Conservation (phyloP, 2,329 filamentous ascomycete genomes). For the Fusarium zealandicum region DNA sequence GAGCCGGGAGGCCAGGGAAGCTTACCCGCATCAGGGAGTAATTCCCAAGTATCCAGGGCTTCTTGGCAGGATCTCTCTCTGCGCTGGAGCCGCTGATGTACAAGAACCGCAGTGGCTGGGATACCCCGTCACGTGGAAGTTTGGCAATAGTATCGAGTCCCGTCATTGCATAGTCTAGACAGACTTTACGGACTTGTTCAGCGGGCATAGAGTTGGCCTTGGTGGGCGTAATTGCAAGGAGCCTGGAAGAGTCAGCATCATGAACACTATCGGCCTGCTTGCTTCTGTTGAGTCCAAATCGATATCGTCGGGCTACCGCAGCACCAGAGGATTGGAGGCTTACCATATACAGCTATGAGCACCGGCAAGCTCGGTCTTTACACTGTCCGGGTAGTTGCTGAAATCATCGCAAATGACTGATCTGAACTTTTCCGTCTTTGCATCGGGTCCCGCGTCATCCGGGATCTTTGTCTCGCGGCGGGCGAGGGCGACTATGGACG, state of each 20-base stretch:
- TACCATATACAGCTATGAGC: slow-evolving; percentile 56
- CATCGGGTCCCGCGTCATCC: slow-evolving; percentile 20
- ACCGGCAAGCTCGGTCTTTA: slow-evolving; percentile 49
- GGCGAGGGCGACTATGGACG: slow-evolving; percentile 51
- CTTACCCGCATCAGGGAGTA: slow-evolving; percentile 58
- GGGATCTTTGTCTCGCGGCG: slow-evolving; percentile 47
- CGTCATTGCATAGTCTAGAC: slow-evolving; percentile 45
- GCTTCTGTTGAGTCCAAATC: too few relatives aligned
- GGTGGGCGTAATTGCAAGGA: slow-evolving; percentile 52
- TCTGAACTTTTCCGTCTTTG: slow-evolving; percentile 48
- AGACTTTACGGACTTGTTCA: slow-evolving; percentile 51
- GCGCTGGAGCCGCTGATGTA: slow-evolving; percentile 57
- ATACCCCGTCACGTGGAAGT: slow-evolving; percentile 25
- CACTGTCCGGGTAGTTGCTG: slow-evolving; percentile 48
- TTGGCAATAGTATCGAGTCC: slow-evolving; percentile 48
- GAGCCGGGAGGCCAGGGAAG: background rate
- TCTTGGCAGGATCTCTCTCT: slow-evolving; percentile 55
- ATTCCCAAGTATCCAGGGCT: slow-evolving; percentile 46
- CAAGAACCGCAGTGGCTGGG: slow-evolving; percentile 54
- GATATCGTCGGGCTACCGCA: too few relatives aligned
- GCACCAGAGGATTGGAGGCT: background rate
- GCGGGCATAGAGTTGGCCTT: slow-evolving; percentile 43
- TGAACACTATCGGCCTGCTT: background rate
- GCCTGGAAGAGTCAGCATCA: slow-evolving; percentile 6
- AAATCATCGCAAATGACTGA: slow-evolving; percentile 52